Evolutionary conservation across 73 alveolate species (phyloP).

Genomic region (Stentor roeselii): DNA sequence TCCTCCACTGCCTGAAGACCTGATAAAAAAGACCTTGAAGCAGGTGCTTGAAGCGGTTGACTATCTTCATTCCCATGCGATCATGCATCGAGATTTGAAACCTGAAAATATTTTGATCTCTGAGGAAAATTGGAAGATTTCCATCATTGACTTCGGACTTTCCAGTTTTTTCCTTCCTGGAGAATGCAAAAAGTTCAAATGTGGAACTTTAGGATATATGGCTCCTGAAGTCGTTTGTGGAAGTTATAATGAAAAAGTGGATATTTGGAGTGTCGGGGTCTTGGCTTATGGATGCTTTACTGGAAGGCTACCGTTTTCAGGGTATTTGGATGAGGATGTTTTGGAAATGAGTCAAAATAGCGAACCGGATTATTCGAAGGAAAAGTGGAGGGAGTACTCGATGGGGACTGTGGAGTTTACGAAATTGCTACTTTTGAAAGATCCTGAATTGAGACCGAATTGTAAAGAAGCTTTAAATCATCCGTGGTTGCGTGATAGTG

Average conservation of each 20-base stretch:
- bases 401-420: not conserved
- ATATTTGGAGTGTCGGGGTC: conserved; percentile 65
- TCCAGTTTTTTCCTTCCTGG: conserved; percentile 56
- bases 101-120: conserved; percentile 29
- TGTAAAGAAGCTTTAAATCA: not conserved
- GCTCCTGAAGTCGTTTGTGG: conserved; percentile 69
- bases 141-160: conserved; percentile 74
- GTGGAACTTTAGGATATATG: conserved; percentile 71
- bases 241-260: conserved; percentile 53
- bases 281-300: conserved; percentile 31
- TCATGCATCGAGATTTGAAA: conserved; percentile 16
- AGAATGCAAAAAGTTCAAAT: conserved; percentile 50
- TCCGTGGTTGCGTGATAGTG: too few species aligned
- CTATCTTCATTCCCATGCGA: conserved; percentile 20
- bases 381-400: not conserved
- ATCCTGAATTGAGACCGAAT: not conserved
- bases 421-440: not conserved
- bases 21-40: conserved; percentile 7
- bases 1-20: too few species aligned
- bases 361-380: not conserved
- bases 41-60: not conserved
- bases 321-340: not conserved
- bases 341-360: not conserved
- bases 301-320: conserved; percentile 7
- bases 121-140: conserved; percentile 26